A percentile compares a stretch with the other conserved stretches of the same genome.
phyloP scores from a whole-genome alignment of 768 basidiomycete genomes.

The Austroboletus eburneus region DNA sequence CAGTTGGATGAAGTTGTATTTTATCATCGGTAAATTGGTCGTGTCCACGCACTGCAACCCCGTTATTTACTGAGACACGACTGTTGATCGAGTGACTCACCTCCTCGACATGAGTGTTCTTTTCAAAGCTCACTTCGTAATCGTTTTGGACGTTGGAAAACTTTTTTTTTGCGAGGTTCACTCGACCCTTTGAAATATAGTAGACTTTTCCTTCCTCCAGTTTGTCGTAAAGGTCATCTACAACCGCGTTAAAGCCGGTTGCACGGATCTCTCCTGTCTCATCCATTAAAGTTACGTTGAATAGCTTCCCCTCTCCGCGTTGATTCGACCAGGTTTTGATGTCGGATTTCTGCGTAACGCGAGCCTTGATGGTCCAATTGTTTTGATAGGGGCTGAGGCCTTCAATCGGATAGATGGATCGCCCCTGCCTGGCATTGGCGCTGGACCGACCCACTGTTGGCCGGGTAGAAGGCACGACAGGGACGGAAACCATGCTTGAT shows the following conservation, averaged over 20 bases:
- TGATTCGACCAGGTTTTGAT: conserved; percentile 87
- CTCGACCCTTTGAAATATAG: conserved; percentile 82
- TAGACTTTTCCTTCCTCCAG: conserved; percentile 92
- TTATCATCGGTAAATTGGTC: conserved; percentile 70
- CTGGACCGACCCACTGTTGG: conserved; percentile 7
- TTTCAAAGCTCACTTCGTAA: conserved; percentile 88
- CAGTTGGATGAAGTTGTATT: conserved; percentile 77
- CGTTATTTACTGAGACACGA: conserved; percentile 2
- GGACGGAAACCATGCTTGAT: conserved; percentile 28
- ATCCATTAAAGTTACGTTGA: conserved; percentile 91
- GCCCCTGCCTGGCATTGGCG: conserved; percentile 18
- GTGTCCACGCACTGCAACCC: conserved; percentile 72
- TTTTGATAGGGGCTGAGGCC: conserved; percentile 95
- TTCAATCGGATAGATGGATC: conserved; percentile 77
- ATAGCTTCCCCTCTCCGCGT: conserved; percentile 91
- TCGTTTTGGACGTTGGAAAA: conserved; percentile 88
- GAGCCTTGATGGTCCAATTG: conserved; percentile 97
- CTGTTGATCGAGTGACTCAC: conserved; percentile 35
- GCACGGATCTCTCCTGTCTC: conserved; percentile 89
- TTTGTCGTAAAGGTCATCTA: conserved; percentile 78
- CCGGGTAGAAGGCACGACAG: conserved; percentile 21
- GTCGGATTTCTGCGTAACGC: conserved; percentile 85
- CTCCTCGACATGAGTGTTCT: conserved; percentile 80
- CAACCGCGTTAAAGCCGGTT: conserved; percentile 85
- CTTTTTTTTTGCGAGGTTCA: conserved; percentile 96